A percentile compares a stretch with the other conserved stretches of the same genome.
phyloP scores from a whole-genome alignment of 2,329 filamentous ascomycete species.

The Ceratocystiopsis sp. region DNA sequence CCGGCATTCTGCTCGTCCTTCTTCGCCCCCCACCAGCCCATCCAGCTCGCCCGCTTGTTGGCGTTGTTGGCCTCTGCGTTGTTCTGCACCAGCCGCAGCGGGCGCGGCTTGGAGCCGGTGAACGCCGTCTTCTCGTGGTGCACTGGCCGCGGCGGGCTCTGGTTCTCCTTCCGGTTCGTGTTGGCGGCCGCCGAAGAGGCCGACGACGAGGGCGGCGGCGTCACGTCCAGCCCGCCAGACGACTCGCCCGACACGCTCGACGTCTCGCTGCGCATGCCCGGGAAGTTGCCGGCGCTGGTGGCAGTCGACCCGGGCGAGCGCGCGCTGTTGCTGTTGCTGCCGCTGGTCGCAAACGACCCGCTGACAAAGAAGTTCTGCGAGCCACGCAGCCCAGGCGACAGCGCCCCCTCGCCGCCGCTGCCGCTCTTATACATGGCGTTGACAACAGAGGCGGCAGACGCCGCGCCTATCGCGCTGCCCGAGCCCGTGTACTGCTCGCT shows the following conservation, averaged over 20 bases:
- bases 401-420: constrained; percentile 36
- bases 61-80: constrained; percentile 28
- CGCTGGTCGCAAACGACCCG: constrained; percentile 21
- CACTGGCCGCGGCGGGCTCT: constrained; percentile 32
- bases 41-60: constrained; percentile 48
- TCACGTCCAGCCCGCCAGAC: constrained; percentile 16
- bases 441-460: constrained; percentile 49
- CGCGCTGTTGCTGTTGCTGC: constrained; percentile 29
- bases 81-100: constrained; percentile 71
- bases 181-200: constrained; percentile 6
- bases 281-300: constrained; percentile 41
- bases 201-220: constrained; percentile 23
- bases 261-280: constrained; percentile 50
- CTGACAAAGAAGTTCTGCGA: constrained; percentile 40
- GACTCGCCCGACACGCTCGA: constrained; percentile 53
- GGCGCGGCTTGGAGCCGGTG: constrained; percentile 60
- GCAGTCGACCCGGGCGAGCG: constrained; percentile 27
- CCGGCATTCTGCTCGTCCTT: constrained; percentile 21
- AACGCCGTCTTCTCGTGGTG: constrained; percentile 36
- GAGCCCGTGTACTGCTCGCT: constrained; percentile 41
- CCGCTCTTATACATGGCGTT: constrained; percentile 74
- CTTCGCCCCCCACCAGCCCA: constrained; percentile 41
- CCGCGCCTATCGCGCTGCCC: constrained; percentile 26
- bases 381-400: constrained; percentile 42
- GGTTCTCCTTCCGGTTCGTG: constrained; percentile 11